Evolutionary conservation across 371 early-diverging fungal species (phyloP), one percentile per base, ranked within the genome.

Genomic region (Rhizopus delemar): DNA sequence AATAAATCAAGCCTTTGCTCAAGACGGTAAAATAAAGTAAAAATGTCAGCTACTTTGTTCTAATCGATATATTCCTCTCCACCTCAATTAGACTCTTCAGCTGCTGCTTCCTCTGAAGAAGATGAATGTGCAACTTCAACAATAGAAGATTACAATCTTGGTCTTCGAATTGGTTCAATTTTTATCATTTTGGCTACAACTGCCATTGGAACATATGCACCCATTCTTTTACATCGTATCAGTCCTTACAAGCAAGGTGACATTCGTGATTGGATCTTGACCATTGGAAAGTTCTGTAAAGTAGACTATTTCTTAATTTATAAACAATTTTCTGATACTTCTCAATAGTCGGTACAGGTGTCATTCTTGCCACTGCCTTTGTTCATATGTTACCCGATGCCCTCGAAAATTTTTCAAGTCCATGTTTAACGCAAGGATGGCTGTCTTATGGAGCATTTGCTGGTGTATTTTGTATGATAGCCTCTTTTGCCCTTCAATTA

Each of bases 301-400:
- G 56, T 8, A 12, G 46, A 6, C 5, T 15, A 1, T 4, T 8
- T n/a, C 13, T 28, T 36, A 38, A 6, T 49, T 8, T 16, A 53
- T 29, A 12, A 29, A 28, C 28, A 51, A 12, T 12, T 35, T 33
- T 16, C 29, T 50, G 9, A 22, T 31, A 11, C 46, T 41, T 38
- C 1, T 8, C 0, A 8, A 46, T 63, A 71, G 75, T 77, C 48
- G 80, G 80, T 41, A 74, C 74, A 8, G 80, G 80, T 39, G 73
- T 80, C 3, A 74, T 80, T 45, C 51, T 80, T 12, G 71, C 81
- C 2, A 77, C 77, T 22, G 81, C 76, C 4, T 80, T 75, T 49
- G 65, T 80, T 32, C 81, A 80, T 51, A 74, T 80, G 73, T 53
- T 80, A 11, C 76, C 81, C 5, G 74, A 72, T 32, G 74, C 76